Percentiles rank a stretch among this genome's conserved stretches.
phyloP scores from a whole-genome alignment of 2,329 filamentous ascomycete species.

The Colletotrichum sublineola region DNA sequence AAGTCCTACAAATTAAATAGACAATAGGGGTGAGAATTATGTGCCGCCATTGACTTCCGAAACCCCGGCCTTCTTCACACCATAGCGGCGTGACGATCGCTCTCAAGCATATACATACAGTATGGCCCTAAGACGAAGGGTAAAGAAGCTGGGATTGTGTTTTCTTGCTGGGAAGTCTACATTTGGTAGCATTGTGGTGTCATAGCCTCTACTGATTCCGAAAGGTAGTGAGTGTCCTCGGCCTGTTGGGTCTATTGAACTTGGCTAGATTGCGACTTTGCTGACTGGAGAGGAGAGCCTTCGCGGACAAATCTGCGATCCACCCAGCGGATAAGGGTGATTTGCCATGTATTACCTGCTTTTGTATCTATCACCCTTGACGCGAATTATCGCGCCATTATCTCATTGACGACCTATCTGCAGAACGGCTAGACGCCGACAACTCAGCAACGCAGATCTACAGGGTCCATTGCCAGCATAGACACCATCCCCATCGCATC shows the following conservation, averaged over 20 bases:
- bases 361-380: neutral
- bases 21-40: neutral
- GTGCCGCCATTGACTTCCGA: neutral
- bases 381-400: neutral
- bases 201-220: neutral
- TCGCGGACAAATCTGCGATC: neutral
- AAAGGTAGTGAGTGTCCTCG: neutral
- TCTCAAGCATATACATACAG: neutral
- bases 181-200: neutral
- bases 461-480: neutral
- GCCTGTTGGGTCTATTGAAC: neutral
- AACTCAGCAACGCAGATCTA: neutral
- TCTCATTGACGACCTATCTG: neutral
- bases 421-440: neutral
- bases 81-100: neutral
- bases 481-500: neutral
- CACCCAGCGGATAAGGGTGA: neutral
- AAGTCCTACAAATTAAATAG: neutral
- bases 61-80: neutral
- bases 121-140: neutral
- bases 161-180: neutral
- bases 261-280: too few species aligned
- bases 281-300: neutral
- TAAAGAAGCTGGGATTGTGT: neutral
- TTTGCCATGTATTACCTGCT: neutral